Conservation (phyloP, 78 protist genomes). For the Dictyostelium discoideum region DNA sequence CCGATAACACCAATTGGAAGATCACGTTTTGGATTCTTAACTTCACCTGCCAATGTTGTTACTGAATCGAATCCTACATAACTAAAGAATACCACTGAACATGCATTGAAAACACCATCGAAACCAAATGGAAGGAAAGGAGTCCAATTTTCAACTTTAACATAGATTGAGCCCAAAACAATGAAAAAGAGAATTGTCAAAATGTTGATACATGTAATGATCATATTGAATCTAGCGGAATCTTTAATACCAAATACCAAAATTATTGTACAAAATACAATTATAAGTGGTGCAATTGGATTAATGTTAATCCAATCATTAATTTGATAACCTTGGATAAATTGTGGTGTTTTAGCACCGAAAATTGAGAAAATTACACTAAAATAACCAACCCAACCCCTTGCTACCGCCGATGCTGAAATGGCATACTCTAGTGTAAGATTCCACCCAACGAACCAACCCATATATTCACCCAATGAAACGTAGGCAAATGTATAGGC, state of each 20-base stretch:
- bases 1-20: conserved; percentile 85
- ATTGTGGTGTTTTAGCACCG: conserved; percentile 29
- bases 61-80: conserved; percentile 89
- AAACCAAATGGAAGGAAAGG: conserved; percentile 85
- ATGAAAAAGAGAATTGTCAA: conserved; percentile 66
- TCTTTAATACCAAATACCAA: conserved; percentile 81
- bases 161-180: conserved; percentile 48
- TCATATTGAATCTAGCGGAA: conserved; percentile 44
- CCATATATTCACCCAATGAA: conserved; percentile 77
- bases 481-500: conserved; percentile 87
- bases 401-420: conserved; percentile 83
- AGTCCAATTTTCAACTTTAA: conserved; percentile 59
- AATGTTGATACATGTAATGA: conserved; percentile 63
- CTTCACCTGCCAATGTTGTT: conserved; percentile 81
- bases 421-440: conserved; percentile 82
- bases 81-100: conserved; percentile 82
- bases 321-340: not conserved
- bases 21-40: conserved; percentile 81
- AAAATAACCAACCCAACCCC: conserved; percentile 84
- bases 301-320: not conserved
- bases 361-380: conserved; percentile 12
- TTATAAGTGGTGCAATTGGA: conserved; percentile 55
- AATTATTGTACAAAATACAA: conserved; percentile 49
- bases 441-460: conserved; percentile 79
- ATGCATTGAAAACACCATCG: conserved; percentile 72